These are phyloP conservation scores for Fermentozyma sake DNA, from an alignment of 1,139 yeast genomes.

Conservation along the genomic window DNA sequence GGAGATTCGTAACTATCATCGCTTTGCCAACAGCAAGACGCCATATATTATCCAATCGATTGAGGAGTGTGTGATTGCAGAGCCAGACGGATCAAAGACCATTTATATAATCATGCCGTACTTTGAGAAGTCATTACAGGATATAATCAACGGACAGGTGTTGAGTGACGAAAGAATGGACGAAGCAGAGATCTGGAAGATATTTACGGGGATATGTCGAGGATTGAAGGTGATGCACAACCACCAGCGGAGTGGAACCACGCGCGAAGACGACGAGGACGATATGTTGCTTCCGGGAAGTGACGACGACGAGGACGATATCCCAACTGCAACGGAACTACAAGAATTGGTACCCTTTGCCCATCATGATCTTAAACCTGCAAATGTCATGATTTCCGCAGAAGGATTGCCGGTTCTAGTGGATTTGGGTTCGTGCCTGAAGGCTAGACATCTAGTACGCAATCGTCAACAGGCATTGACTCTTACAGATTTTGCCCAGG, in stretches of 20 bases:
- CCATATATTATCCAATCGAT: constrained; percentile 67
- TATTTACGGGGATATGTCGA: constrained; percentile 66
- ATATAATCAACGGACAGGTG: constrained; percentile 60
- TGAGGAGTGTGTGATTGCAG: constrained; percentile 69
- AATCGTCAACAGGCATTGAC: constrained; percentile 70
- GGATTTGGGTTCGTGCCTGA: constrained; percentile 77
- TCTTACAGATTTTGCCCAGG: constrained; percentile 77
- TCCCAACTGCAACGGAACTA: constrained; percentile 40
- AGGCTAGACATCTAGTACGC: constrained; percentile 52
- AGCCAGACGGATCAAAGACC: constrained; percentile 73
- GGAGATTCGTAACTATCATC: constrained; percentile 72
- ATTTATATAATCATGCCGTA: constrained; percentile 78
- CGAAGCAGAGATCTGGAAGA: constrained; percentile 57
- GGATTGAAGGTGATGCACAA: constrained; percentile 77
- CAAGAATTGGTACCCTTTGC: constrained; percentile 68
- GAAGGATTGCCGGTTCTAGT: constrained; percentile 75
- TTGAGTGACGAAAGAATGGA: constrained; percentile 50
- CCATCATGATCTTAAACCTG: constrained; percentile 85
- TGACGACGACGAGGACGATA: constrained; percentile 8
- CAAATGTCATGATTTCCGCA: constrained; percentile 75
- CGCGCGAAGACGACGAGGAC: constrained; percentile 22
- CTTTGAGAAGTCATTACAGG: constrained; percentile 70
- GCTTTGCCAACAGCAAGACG: constrained; percentile 50
- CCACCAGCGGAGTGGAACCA: constrained; percentile 34
- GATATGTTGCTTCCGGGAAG: constrained; percentile 25